phyloP scores from a whole-genome alignment of 2,329 filamentous ascomycete species.

The Paracorniculantispora psalliotae region DNA sequence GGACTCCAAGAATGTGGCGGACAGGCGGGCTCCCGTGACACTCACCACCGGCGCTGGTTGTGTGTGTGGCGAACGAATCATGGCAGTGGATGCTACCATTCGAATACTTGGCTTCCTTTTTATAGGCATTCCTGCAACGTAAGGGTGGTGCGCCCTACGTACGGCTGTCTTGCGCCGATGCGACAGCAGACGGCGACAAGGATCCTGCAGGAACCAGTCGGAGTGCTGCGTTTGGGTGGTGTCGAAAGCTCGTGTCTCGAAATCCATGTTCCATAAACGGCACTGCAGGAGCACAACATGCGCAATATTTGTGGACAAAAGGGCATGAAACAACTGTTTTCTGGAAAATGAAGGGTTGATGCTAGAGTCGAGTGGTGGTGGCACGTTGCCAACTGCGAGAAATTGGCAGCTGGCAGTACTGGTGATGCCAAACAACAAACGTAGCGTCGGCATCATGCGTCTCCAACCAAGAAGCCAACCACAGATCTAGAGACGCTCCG shows the following conservation, averaged over 20 bases:
- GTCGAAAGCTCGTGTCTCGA: not conserved
- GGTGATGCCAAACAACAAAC: not conserved
- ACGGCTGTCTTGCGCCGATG: not conserved
- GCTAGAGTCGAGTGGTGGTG: too few species aligned
- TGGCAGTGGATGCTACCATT: not conserved
- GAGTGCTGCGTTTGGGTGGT: not conserved
- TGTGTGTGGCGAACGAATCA: not conserved
- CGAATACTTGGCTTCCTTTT: not conserved
- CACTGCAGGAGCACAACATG: not conserved
- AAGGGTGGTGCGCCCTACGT: not conserved
- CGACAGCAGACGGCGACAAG: not conserved
- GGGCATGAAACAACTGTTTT: not conserved
- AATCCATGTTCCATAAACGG: not conserved
- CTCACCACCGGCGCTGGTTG: not conserved
- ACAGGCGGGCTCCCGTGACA: not conserved
- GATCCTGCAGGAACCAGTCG: not conserved
- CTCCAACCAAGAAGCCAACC: not conserved
- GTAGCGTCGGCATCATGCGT: not conserved
- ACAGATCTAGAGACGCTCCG: not conserved
- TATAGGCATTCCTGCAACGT: not conserved
- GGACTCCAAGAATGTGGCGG: not conserved
- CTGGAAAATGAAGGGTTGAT: not conserved
- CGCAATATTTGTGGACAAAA: not conserved
- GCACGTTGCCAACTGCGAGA: not conserved
- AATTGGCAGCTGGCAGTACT: not conserved